Percentiles rank a stretch among this genome's conserved stretches.
Evolutionary conservation across 176 grass and related monocot species (phyloP).

Genomic region (Paspalum notatum): DNA sequence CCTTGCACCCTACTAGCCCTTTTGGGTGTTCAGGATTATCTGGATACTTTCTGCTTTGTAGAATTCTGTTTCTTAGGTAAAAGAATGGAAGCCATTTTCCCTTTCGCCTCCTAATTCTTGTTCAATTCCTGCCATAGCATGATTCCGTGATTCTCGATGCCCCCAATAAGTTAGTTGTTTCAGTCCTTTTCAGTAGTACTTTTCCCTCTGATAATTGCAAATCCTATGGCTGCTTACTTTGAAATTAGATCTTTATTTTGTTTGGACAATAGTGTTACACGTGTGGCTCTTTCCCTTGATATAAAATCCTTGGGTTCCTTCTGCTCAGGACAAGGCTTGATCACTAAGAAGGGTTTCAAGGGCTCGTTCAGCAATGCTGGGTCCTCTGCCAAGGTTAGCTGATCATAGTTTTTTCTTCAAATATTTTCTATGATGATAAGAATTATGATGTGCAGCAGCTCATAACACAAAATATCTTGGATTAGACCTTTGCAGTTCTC

Average conservation of each 20-base stretch:
- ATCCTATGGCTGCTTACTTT: background rate
- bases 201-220: background rate
- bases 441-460: background rate
- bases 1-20: background rate
- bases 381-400: constrained; percentile 85
- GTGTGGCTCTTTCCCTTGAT: background rate
- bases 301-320: constrained; percentile 14
- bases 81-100: background rate
- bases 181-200: background rate
- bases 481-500: constrained; percentile 91
- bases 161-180: background rate
- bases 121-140: background rate
- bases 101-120: background rate
- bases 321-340: constrained; percentile 78
- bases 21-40: background rate
- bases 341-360: constrained; percentile 84
- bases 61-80: background rate
- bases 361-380: constrained; percentile 84
- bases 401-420: background rate
- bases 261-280: background rate
- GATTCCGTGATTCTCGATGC: background rate
- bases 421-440: constrained; percentile 13
- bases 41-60: background rate
- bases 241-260: background rate
- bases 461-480: constrained; percentile 30